Evolutionary conservation across 140 eudicot species (phyloP), one percentile per base, ranked within the genome.

Genomic region (Cichorium intybus): DNA sequence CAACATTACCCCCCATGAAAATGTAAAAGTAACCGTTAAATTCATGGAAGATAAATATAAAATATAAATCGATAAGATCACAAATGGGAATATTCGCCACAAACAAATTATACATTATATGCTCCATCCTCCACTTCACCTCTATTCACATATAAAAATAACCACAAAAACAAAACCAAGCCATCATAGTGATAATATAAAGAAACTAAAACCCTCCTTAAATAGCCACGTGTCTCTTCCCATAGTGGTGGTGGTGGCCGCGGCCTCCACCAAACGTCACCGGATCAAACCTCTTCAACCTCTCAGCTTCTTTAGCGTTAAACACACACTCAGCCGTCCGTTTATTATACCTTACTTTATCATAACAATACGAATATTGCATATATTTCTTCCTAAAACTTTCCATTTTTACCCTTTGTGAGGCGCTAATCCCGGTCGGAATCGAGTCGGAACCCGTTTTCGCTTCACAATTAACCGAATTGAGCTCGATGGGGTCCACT

Each of bases 301-400:
- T 65, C 56, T 81, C 80, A 0, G 92, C 98, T 69, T 85, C 98
- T n/a, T 75, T 82, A 24, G 77, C 60, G 74, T 85, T 81, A 17
- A 88, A 43, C 62, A 79, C 87, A 15, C 98, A 92, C 81, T 92
- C 98, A 12, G 92, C 26, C 0, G 92, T 89, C 24, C 86, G 89
- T 21, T 47, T 28, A 62, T 75, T 64, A 84, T 92, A 92, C 28
- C 98, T 78, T 14, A 52, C 43, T 21, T 67, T 79, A 43, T 92
- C 98, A 29, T 92, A 92, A 81, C 98, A 92, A 43, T 88, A 92
- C 2, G 98, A 92, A 47, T 92, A 92, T n/a, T 85, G 96, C 96
- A 92, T 74, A 56, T 82, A 80, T 56, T 85, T 88, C 28, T 77
- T 82, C 50, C 98, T 77, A 55, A 85, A 88, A 18, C 63, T 62